Base-by-base conservation (phyloP, 164 flowering plant genomes). In the Cinnamomum chago region DNA sequence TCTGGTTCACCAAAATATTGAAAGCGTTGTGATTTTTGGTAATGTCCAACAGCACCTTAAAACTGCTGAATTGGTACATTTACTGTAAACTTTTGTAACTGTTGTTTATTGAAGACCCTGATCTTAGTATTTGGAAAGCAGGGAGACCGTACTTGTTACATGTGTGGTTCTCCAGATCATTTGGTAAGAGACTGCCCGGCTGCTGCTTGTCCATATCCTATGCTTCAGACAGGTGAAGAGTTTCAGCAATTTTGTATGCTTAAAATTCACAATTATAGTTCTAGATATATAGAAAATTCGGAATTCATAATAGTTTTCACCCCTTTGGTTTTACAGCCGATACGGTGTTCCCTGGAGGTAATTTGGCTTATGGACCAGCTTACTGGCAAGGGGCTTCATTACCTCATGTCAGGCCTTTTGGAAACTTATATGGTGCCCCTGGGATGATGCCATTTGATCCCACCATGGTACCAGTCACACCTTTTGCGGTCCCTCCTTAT, bases 131-230 rank as follows among this genome's bases (percentile, higher is more conserved):
- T 71, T 74, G 67, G 55, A 40, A 65, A 64, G 65, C 83, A 90
- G 92, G 89, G 82, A 18, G 82, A 74, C 55, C 92, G 91, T 65
- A 81, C 84, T 65, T 92, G 97, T 81, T 92, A 84, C 85, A 85
- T 81, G 87, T 92, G 94, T 76, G 94, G 94, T 71, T 88, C 94
- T 75, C 88, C 87, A 11, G 92, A 85, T 73, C 97, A 92, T 84
- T 77, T 92, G 27, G 84, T 88, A 47, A 86, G 90, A 78, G 89
- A 90, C 74, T 92, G 97, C 70, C 92, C 94, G 12, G 82, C 75
- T 70, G 85, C 88, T 80, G 76, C 81, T 30, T 81, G 68, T 78
- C 81, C 78, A 52, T 73, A 74, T 76, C 81, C 85, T 69, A 82
- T 83, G 83, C 75, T 76, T 75, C 86, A 78, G 22, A 73, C 85